Conservation (phyloP, 805 yeast species). For the Candida patagonica region DNA sequence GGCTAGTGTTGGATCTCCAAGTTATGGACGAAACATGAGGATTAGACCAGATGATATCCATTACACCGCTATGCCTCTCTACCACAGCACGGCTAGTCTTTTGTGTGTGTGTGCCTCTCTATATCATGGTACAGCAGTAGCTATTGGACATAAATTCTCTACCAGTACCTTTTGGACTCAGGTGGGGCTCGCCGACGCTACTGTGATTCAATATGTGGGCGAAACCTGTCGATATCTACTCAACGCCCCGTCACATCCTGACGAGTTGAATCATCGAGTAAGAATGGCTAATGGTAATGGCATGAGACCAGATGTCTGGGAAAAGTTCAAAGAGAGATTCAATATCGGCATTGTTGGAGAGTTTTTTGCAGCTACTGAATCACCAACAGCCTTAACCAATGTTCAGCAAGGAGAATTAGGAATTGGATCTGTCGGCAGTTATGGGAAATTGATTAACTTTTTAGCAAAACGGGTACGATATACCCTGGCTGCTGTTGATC, state of each 20-base stretch:
- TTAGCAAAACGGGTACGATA: constrained; percentile 28
- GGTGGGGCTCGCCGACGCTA: constrained; percentile 57
- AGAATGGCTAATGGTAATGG: constrained; percentile 85
- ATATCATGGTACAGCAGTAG: constrained; percentile 62
- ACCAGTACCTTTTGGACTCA: constrained; percentile 86
- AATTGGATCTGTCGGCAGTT: constrained; percentile 79
- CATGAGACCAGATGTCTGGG: constrained; percentile 82
- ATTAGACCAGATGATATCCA: constrained; percentile 47
- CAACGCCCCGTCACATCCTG: constrained; percentile 52
- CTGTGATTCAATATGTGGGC: constrained; percentile 88
- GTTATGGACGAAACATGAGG: constrained; percentile 63
- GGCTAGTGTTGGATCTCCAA: constrained; percentile 55
- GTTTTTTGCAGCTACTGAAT: constrained; percentile 89
- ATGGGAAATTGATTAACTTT: constrained; percentile 41
- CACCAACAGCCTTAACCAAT: constrained; percentile 80
- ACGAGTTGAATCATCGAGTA: constrained; percentile 51
- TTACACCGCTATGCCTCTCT: constrained; percentile 90
- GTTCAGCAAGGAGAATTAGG: constrained; percentile 72
- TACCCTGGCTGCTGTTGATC: constrained; percentile 63
- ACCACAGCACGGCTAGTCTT: constrained; percentile 89
- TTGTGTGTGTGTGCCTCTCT: constrained; percentile 71
- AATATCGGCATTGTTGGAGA: constrained; percentile 72
- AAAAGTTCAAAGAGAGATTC: constrained; percentile 66
- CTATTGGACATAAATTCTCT: constrained; percentile 74
- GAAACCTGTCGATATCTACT: constrained; percentile 84